Conservation (phyloP, 176 grass and related monocot genomes). For the Phragmites australis region DNA sequence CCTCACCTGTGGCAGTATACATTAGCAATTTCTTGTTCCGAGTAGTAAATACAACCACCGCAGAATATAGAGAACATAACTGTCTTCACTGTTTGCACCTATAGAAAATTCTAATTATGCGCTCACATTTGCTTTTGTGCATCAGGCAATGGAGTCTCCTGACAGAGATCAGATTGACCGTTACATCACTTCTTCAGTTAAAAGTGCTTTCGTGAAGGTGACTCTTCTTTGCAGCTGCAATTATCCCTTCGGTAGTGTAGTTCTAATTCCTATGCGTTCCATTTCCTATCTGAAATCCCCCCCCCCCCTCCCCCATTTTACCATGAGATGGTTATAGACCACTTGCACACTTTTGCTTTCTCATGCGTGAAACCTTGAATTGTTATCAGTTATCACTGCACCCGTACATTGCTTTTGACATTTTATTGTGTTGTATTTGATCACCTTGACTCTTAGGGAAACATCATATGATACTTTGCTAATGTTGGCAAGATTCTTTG, state of each 20-base stretch:
- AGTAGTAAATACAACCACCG: slow-evolving; percentile 5
- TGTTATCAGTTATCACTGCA: background rate
- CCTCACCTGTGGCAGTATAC: slow-evolving; percentile 27
- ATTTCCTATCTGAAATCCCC: slow-evolving; percentile 3
- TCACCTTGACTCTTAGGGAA: slow-evolving; percentile 13
- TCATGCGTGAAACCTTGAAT: slow-evolving; percentile 33
- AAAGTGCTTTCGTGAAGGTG: slow-evolving; percentile 89
- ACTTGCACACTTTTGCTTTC: background rate
- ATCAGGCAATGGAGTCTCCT: slow-evolving; percentile 61
- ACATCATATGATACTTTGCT: background rate
- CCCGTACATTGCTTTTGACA: slow-evolving; percentile 5
- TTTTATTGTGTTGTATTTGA: slow-evolving; percentile 25
- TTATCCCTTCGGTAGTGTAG: slow-evolving; percentile 37
- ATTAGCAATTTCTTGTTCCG: slow-evolving; percentile 23
- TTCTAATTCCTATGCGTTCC: slow-evolving; percentile 20
- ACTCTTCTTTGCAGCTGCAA: slow-evolving; percentile 34
- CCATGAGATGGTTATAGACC: slow-evolving; percentile 29
- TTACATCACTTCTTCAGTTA: slow-evolving; percentile 91
- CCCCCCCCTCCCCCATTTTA: slow-evolving; percentile 12
- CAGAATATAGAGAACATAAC: background rate
- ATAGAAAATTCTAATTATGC: slow-evolving; percentile 35
- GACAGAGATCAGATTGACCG: slow-evolving; percentile 85
- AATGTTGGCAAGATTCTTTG: slow-evolving; percentile 18
- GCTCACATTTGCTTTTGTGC: slow-evolving; percentile 37
- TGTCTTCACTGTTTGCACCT: slow-evolving; percentile 12